These are phyloP conservation scores for Gossypium arboreum DNA, from an alignment of 345 rosid genomes.

Conservation along the genomic window DNA sequence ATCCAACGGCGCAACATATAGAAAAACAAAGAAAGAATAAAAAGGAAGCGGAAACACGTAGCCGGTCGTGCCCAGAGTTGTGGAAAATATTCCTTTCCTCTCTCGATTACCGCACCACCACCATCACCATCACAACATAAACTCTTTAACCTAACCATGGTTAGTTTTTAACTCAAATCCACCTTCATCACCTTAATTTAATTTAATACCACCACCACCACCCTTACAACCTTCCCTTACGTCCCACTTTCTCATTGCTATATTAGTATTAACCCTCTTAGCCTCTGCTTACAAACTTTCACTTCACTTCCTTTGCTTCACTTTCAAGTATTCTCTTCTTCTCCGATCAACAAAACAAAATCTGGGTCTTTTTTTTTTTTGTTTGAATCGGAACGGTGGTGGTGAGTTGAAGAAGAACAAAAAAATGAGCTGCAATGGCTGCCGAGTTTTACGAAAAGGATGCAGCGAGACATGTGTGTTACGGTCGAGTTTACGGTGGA, in stretches of 20 bases:
- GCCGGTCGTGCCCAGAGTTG: conserved; percentile 71
- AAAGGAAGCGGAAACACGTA: conserved; percentile 61
- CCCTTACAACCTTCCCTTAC: neutral
- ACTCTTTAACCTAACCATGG: conserved; percentile 36
- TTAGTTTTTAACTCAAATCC: conserved; percentile 26
- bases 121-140: neutral
- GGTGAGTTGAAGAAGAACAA: neutral
- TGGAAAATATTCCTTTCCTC: conserved; percentile 45
- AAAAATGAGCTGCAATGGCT: conserved; percentile 59
- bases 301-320: neutral
- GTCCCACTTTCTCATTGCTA: neutral
- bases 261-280: neutral
- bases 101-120: conserved; percentile 4
- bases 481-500: conserved; percentile 51
- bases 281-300: neutral
- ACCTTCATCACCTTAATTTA: neutral
- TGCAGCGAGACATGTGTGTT: conserved; percentile 51
- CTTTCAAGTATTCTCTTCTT: neutral
- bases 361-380: neutral
- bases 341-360: neutral
- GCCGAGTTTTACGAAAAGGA: conserved; percentile 56
- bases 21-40: neutral
- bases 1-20: conserved; percentile 24
- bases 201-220: neutral
- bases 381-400: conserved; percentile 6